Conservation (phyloP, 2,329 filamentous ascomycete genomes). For the Verticillium tricorpus region DNA sequence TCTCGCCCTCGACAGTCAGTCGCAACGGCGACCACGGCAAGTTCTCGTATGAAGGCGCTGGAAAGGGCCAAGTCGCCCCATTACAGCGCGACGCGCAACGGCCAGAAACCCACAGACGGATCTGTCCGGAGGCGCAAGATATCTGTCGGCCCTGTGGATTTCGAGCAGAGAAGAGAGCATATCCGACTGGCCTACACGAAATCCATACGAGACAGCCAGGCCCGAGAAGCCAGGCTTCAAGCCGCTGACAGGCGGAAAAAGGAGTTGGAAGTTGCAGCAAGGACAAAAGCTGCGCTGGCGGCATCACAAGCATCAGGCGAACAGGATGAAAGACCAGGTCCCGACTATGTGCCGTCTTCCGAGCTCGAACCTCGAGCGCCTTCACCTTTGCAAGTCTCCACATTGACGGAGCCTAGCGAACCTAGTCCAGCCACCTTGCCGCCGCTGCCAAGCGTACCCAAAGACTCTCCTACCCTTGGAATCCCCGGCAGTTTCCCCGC, state of each 20-base stretch:
- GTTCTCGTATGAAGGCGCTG: conserved; percentile 61
- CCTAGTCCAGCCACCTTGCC: neutral
- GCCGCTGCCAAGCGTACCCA: conserved; percentile 12
- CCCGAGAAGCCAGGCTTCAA: conserved; percentile 47
- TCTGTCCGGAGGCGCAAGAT: conserved; percentile 45
- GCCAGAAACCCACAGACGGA: conserved; percentile 31
- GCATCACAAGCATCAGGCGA: conserved; percentile 5
- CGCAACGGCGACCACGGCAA: conserved; percentile 67
- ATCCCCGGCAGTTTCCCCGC: conserved; percentile 60
- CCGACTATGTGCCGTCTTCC: neutral
- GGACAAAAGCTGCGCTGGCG: conserved; percentile 28
- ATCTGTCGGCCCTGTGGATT: conserved; percentile 73
- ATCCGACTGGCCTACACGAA: conserved; percentile 84
- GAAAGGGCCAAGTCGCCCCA: conserved; percentile 50
- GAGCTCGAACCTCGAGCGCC: neutral
- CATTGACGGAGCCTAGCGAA: neutral
- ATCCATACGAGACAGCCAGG: conserved; percentile 71
- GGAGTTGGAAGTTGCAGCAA: conserved; percentile 42
- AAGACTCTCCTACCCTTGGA: conserved; percentile 63
- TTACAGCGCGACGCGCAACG: conserved; percentile 23
- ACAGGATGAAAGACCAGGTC: neutral
- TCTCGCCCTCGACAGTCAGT: conserved; percentile 78
- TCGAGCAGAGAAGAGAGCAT: conserved; percentile 73
- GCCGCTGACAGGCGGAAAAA: conserved; percentile 50
- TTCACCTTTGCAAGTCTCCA: conserved; percentile 5